These are phyloP conservation scores for Aspergillus heteromorphus DNA, from an alignment of 495 filamentous ascomycete species.

Conservation along the genomic window DNA sequence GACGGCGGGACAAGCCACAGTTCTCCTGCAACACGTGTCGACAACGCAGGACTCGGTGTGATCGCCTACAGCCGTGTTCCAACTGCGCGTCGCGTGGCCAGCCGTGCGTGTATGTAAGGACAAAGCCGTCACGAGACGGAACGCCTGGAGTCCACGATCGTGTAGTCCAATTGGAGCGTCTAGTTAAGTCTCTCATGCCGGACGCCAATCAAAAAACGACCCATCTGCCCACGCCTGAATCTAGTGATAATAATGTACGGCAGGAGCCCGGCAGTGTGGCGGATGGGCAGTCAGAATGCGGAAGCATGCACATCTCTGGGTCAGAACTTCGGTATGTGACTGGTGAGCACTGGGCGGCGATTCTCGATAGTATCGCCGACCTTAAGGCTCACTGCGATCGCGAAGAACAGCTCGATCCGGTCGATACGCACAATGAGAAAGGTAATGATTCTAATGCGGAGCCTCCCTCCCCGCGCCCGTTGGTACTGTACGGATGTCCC, in stretches of 20 bases:
- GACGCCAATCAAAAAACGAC: conserved; percentile 6
- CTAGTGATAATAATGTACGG: background rate
- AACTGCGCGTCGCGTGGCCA: conserved; percentile 15
- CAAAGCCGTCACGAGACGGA: conserved; percentile 3
- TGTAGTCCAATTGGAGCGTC: conserved; percentile 16
- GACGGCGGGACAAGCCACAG: conserved; percentile 19
- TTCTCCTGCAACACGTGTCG: conserved; percentile 35
- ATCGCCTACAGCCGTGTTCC: conserved; percentile 21
- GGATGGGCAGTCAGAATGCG: conserved; percentile 24
- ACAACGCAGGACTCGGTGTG: conserved; percentile 17
- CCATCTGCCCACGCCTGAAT: background rate
- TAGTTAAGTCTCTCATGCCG: conserved; percentile 23
- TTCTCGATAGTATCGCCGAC: conserved; percentile 27
- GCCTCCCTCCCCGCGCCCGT: conserved; percentile 1
- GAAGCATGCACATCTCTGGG: conserved; percentile 23
- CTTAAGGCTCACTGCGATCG: conserved; percentile 26
- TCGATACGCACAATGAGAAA: conserved; percentile 8
- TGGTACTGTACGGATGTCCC: conserved; percentile 31
- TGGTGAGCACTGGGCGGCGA: conserved; percentile 24
- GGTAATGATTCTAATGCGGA: conserved; percentile 4
- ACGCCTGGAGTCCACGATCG: conserved; percentile 15
- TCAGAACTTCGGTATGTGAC: conserved; percentile 20
- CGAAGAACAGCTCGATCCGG: conserved; percentile 22
- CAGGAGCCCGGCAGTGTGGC: conserved; percentile 4
- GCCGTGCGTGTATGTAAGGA: conserved; percentile 13